These are phyloP conservation scores for Magnaporthiopsis rhizophila DNA, from an alignment of 2,329 filamentous ascomycete species.

Conservation along the genomic window DNA sequence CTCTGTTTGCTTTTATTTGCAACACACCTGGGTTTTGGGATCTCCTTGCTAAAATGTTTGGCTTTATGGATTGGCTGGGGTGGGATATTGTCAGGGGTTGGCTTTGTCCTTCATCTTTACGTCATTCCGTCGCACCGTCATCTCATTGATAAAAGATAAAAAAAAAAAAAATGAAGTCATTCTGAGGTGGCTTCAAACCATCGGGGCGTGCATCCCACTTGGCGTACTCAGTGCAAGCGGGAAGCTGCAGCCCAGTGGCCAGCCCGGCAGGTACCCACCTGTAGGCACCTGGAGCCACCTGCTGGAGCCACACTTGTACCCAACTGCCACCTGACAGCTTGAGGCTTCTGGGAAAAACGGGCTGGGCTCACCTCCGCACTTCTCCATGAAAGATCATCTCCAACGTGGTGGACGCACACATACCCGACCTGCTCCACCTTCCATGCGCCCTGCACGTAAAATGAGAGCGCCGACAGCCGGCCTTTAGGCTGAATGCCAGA, in stretches of 20 bases:
- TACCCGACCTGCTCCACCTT: background rate
- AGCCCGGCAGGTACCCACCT: background rate
- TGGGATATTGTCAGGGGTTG: background rate
- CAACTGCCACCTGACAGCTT: too few relatives aligned
- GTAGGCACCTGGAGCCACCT: background rate
- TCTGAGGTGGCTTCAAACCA: too few relatives aligned
- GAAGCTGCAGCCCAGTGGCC: background rate
- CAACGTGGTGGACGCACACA: background rate
- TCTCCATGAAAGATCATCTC: background rate
- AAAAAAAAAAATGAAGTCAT: background rate
- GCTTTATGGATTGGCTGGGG: background rate
- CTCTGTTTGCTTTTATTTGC: background rate
- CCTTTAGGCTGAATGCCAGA: background rate
- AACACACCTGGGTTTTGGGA: background rate
- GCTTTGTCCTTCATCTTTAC: background rate
- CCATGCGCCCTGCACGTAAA: background rate
- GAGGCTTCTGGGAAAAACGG: background rate
- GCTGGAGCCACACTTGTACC: too few relatives aligned
- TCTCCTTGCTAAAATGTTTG: background rate
- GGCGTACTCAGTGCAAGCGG: too few relatives aligned
- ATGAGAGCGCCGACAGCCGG: background rate
- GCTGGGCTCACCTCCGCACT: background rate
- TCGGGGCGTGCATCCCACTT: background rate
- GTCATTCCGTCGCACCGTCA: background rate
- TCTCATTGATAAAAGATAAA: background rate